Base-by-base conservation (phyloP, 2,329 filamentous ascomycete species). In the Chalaropsis ovoidea region DNA sequence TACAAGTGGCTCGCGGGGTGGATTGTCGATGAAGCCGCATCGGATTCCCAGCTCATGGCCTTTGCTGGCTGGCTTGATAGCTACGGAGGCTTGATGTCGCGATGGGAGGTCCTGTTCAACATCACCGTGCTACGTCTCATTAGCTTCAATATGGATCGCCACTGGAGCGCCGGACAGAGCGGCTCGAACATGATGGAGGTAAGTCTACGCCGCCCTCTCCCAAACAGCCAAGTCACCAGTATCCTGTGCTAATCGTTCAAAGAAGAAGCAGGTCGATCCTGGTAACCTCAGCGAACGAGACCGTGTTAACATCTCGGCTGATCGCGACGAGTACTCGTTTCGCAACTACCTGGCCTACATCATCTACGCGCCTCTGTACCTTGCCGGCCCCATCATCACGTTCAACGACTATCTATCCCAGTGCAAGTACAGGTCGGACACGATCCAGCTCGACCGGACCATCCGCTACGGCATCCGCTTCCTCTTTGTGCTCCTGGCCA, bases 321-420 rank as follows among this genome's bases (percentile, higher is more conserved):
- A 84, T 60, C 75, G 82, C 0, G 75, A 77, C 35, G 88, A 95
- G 72, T 99, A 85, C 72, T 84, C 78, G 27, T 90, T 94, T 76
- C 85, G 87, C 69, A 95, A 95, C 76, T 97, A 95, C 75, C 73
- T 96, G 58, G 91, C 89, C 56, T 99, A 96, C 74, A 79, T 86
- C 47, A 83, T 97, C 67, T 99, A 99, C 73, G 90, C 91, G 1
- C 94, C 94, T 0, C 82, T 99, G 0, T 99, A 97, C 75, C 82
- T 99, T 41, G 84, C 92, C 0, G 94, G 94, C 0, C 94, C 94
- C 0, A 96, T 99, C 71, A 74, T 99, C 68, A 97, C 92, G 13
- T 99, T 97, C 79, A 99, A 99, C 76, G 95, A 99, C 78, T 99
- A 94, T 78, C 86, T 97, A 69, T 88, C 89, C 0, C 94, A 99